Conservation (phyloP, 2,329 filamentous ascomycete genomes). For the Thyridium curvatum region DNA sequence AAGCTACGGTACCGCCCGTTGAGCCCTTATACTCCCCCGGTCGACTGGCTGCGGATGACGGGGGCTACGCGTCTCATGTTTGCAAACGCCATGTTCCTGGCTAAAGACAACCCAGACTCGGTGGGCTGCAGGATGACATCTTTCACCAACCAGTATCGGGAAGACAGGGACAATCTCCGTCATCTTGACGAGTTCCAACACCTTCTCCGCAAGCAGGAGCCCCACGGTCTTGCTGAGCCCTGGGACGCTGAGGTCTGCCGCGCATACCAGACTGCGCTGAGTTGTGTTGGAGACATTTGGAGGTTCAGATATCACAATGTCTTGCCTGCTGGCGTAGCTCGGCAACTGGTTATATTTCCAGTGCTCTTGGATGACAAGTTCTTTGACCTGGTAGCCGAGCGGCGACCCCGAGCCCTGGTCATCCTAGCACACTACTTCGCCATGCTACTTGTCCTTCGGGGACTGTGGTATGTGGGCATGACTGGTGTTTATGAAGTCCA, state of each 20-base stretch:
- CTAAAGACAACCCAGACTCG: not conserved
- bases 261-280: conserved; percentile 18
- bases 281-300: conserved; percentile 15
- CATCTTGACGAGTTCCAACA: conserved; percentile 4
- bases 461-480: too few species aligned
- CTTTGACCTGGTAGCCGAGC: conserved; percentile 13
- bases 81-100: conserved; percentile 14
- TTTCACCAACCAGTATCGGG: conserved; percentile 7
- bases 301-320: too few species aligned
- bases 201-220: conserved; percentile 11
- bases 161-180: too few species aligned
- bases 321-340: too few species aligned
- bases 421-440: conserved; percentile 18
- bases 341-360: conserved; percentile 15
- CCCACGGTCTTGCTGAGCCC: conserved; percentile 7
- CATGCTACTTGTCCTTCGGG: not conserved
- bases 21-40: conserved; percentile 12
- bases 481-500: too few species aligned
- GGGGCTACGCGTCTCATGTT: conserved; percentile 17
- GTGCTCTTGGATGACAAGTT: conserved; percentile 14
- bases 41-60: conserved; percentile 15
- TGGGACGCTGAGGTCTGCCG: conserved; percentile 15
- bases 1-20: too few species aligned
- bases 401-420: conserved; percentile 16
- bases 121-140: too few species aligned